phyloP scores from a whole-genome alignment of 495 filamentous ascomycete genomes.

The Extremus antarcticus region DNA sequence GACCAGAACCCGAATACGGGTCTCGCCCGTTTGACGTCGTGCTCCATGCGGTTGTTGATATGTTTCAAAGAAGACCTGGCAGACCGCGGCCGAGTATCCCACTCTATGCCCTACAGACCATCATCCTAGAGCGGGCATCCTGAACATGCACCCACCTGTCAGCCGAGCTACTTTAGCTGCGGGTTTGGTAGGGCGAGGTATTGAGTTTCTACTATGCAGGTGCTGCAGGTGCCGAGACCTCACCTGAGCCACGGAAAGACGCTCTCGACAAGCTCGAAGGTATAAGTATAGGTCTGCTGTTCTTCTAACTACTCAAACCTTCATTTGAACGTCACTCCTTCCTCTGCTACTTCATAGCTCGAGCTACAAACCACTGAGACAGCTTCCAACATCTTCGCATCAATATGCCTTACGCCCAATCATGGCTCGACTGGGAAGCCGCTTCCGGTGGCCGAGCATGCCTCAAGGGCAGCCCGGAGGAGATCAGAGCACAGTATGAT shows the following conservation, averaged over 20 bases:
- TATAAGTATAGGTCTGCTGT: neutral
- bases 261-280: neutral
- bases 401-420: conserved; percentile 1
- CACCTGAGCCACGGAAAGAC: neutral
- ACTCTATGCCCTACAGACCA: no score
- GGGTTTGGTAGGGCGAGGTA: no score
- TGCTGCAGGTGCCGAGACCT: neutral
- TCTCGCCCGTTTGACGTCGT: no score
- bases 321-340: neutral
- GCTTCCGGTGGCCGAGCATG: conserved; percentile 4
- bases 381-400: no score
- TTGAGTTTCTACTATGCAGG: neutral
- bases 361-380: no score
- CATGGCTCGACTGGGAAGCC: conserved; percentile 13
- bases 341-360: neutral
- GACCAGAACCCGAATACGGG: no score
- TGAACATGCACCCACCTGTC: no score
- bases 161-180: no score
- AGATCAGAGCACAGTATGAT: conserved; percentile 7
- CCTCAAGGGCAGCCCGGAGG: conserved; percentile 5
- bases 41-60: no score
- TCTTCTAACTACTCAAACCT: neutral
- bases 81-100: no score
- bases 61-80: no score
- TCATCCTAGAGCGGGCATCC: no score